Evolutionary conservation across 1,284 basidiomycete species (phyloP), one percentile per base, ranked within the genome.

Genomic region (Cutaneotrichosporon sp.): DNA sequence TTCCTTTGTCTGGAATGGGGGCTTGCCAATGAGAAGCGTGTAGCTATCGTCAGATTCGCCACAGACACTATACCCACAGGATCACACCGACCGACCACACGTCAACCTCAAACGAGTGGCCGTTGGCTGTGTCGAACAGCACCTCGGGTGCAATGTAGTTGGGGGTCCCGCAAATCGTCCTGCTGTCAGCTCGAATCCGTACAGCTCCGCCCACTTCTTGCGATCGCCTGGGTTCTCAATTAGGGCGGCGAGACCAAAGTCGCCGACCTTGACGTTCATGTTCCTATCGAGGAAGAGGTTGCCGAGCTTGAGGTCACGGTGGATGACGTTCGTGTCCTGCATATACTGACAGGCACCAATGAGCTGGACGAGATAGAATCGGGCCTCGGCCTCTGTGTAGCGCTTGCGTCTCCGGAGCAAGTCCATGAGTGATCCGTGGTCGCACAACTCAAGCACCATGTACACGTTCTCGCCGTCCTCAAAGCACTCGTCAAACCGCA

Each of bases 61-160:
- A 26, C 5, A 10, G 16, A 13, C 9, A 31, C n/a, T n/a, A 59
- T 68, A 14, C 82, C 71, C 65, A 85, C 71, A 97, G 82, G 67
- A 99, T 98, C 59, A 99, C 96, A 13, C 96, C 97, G 59, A 97
- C 90, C 7, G 91, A 93, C 97, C 96, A 99, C 10, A 95, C 90
- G 76, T 99, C 96, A 40, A 98, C 96, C 81, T 98, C 96, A 74
- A 97, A 99, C 76, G 91, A 94, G 81, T 99, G 96, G 0, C 96
- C 94, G 71, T 94, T 95, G 31, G 89, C 91, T 51, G 90, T 92
- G 78, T 97, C 94, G 78, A 97, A 98, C 65, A 99, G 82, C 38
- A 99, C 94, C 78, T 99, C 96, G 0, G 96, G 97, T 0, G 97
- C 97, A 70, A 99, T 98, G 79, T 99, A 98, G 79, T 99, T 98